These are phyloP conservation scores for Triangularia verruculosa DNA, from an alignment of 2,329 filamentous ascomycete genomes.

Conservation along the genomic window DNA sequence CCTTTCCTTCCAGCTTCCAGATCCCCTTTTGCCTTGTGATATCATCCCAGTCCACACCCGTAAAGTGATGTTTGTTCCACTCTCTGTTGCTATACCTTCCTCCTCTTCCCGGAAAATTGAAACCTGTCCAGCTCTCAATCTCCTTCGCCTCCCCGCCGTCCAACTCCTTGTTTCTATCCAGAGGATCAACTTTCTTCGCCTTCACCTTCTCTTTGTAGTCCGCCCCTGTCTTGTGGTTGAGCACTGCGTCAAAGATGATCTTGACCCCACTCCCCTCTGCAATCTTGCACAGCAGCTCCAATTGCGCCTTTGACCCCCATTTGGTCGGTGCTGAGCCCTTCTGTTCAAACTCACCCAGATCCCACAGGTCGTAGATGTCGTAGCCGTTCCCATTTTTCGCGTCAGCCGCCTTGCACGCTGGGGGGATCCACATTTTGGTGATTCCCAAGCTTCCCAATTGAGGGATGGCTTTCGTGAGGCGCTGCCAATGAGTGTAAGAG, in stretches of 20 bases:
- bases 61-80: conserved; percentile 67
- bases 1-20: conserved; percentile 62
- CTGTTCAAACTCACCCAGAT: conserved; percentile 70
- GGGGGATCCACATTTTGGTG: conserved; percentile 65
- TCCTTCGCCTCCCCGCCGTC: conserved; percentile 56
- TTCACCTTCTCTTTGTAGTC: conserved; percentile 43
- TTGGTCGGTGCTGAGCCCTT: conserved; percentile 63
- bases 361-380: conserved; percentile 68
- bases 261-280: conserved; percentile 52
- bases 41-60: conserved; percentile 64
- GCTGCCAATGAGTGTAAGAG: conserved; percentile 59
- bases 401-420: conserved; percentile 63
- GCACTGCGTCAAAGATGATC: conserved; percentile 66
- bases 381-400: conserved; percentile 63
- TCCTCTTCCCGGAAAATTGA: conserved; percentile 60
- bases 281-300: conserved; percentile 49
- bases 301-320: conserved; percentile 64
- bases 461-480: conserved; percentile 50
- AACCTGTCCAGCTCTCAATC: conserved; percentile 67
- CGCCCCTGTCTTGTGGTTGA: conserved; percentile 70
- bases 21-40: conserved; percentile 54
- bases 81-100: conserved; percentile 59
- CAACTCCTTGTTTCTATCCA: conserved; percentile 54
- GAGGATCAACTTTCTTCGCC: conserved; percentile 18
- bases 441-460: conserved; percentile 59